Evolutionary conservation across 78 protist species (phyloP), one percentile per base, ranked within the genome.

Genomic region (Pelomyxa schiedti): DNA sequence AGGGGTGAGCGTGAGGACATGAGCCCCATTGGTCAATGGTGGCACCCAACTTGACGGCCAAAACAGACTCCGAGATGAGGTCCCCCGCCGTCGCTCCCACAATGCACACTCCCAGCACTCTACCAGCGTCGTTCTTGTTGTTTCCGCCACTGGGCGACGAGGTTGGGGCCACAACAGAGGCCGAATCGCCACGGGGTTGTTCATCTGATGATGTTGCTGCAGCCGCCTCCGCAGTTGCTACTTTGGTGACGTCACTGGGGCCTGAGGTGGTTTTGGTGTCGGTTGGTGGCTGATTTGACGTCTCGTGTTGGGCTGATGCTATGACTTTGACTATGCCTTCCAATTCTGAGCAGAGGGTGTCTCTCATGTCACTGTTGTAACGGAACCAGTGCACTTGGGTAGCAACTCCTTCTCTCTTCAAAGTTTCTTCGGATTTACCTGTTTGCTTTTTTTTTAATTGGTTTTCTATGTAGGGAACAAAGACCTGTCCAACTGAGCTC

Each of bases 401-500:
- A 66, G 80, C 84, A 69, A 83, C 47, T 8, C 93, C 93, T 16
- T 67, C 92, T 38, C 32, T 93, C 87, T 82, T 88, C 78, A 93
- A 86, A 78, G 93, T 88, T 80, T 95, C 96, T 86, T 98, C 99
- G 16, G 86, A 97, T 88, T n/a, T n/a, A n/a, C n/a, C n/a, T n/a
- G n/a, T n/a, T n/a, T n/a, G n/a, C n/a, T n/a, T n/a, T n/a, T n/a
- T n/a, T n/a, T n/a, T n/a, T n/a, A n/a, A n/a, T n/a, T n/a, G n/a
- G n/a, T n/a, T n/a, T n/a, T n/a, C n/a, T n/a, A n/a, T n/a, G n/a
- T n/a, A n/a, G n/a, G n/a, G n/a, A n/a, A n/a, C n/a, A n/a, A n/a
- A 88, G 80, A 40, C 99, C 99, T 3, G 96, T 98, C 86, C 91
- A 82, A 4, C 98, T 98, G 3, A 98, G 95, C 88, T 97, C 99